phyloP scores from a whole-genome alignment of 2,329 filamentous ascomycete genomes.

The Aschersonia sp. region DNA sequence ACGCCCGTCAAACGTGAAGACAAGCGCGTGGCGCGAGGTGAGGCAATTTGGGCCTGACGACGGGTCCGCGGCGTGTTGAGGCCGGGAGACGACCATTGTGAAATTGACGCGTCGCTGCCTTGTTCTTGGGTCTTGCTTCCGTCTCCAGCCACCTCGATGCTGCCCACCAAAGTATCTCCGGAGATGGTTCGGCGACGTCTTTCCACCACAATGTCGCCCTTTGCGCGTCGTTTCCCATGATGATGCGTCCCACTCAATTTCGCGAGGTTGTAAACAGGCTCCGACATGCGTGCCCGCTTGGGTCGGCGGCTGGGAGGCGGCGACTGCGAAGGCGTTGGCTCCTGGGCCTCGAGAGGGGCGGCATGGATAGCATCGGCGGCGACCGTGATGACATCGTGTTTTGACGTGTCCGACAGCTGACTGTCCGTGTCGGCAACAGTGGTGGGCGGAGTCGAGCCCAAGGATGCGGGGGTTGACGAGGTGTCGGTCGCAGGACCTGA shows the following conservation, averaged over 20 bases:
- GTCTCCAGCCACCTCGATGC: conserved; percentile 8
- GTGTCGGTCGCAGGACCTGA: conserved; percentile 19
- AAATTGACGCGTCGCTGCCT: conserved; percentile 29
- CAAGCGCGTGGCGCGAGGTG: conserved; percentile 21
- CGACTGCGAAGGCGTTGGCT: conserved; percentile 6
- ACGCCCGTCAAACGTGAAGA: conserved; percentile 22
- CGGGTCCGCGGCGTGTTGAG: conserved; percentile 19
- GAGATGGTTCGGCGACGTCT: conserved; percentile 31
- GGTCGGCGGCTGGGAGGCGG: conserved; percentile 32
- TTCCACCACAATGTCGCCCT: conserved; percentile 30
- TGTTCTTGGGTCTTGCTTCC: conserved; percentile 3
- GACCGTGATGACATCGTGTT: conserved; percentile 22
- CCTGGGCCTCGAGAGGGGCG: conserved; percentile 12
- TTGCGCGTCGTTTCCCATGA: conserved; percentile 41
- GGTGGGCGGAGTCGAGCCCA: conserved; percentile 50
- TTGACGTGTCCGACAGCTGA: conserved; percentile 30
- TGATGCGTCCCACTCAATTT: conserved; percentile 46
- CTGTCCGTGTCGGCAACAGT: conserved; percentile 49
- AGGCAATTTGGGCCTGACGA: conserved; percentile 14
- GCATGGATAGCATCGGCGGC: conserved; percentile 11
- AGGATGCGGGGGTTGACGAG: conserved; percentile 38
- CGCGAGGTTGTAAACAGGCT: conserved; percentile 52
- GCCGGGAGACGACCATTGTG: conserved; percentile 26
- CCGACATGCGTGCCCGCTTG: conserved; percentile 37
- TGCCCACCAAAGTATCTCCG: conserved; percentile 19